phyloP scores from a whole-genome alignment of 75 land plant genomes.

The Isoetes taiwanensis region DNA sequence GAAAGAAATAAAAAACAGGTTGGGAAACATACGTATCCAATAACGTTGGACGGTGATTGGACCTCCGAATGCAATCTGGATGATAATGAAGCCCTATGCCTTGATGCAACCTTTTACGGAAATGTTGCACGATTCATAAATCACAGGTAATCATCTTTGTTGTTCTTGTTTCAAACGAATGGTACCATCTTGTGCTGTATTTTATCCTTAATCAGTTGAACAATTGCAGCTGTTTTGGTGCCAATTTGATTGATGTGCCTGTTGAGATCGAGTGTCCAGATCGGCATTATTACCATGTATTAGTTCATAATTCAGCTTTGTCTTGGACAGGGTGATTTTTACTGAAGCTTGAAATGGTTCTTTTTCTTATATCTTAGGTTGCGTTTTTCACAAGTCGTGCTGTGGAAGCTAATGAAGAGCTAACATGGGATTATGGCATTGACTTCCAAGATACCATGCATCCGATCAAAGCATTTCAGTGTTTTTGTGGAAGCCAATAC shows the following conservation, averaged over 20 bases:
- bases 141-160: slow-evolving; percentile 13
- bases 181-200: too few species aligned
- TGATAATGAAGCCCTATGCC: neutral
- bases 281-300: slow-evolving; percentile 27
- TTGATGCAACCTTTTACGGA: slow-evolving; percentile 24
- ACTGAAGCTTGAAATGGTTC: neutral
- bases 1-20: slow-evolving; percentile 34
- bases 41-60: too few species aligned
- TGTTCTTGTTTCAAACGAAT: neutral
- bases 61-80: neutral
- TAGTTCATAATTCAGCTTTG: neutral
- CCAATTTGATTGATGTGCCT: slow-evolving; percentile 21
- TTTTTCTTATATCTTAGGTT: slow-evolving; percentile 12
- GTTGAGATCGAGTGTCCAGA: slow-evolving; percentile 25
- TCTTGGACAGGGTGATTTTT: neutral
- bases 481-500: slow-evolving; percentile 56
- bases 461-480: slow-evolving; percentile 67
- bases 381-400: slow-evolving; percentile 20
- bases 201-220: neutral
- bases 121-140: slow-evolving; percentile 29
- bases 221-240: slow-evolving; percentile 19
- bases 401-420: slow-evolving; percentile 15
- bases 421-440: slow-evolving; percentile 67
- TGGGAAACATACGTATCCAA: slow-evolving; percentile 15
- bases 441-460: slow-evolving; percentile 72